Evolutionary conservation across 1,284 basidiomycete genomes (phyloP).

Genomic region (Moesziomyces sp.): DNA sequence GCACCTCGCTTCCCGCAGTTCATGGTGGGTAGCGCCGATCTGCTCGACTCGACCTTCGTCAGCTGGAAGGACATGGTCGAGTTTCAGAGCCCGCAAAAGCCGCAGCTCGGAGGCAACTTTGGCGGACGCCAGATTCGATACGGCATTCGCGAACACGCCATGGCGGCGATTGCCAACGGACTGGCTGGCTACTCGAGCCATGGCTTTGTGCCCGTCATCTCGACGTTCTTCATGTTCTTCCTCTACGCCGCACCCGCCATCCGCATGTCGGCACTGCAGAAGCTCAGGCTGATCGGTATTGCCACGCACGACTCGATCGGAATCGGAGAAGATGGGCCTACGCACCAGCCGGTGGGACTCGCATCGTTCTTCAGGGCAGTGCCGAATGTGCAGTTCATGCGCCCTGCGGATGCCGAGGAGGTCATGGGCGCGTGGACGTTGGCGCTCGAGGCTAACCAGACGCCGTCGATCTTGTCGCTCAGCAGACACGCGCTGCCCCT

Average conservation of each 20-base stretch:
- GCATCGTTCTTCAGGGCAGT: slow-evolving; percentile 85
- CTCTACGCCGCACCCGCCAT: slow-evolving; percentile 91
- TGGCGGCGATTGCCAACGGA: slow-evolving; percentile 94
- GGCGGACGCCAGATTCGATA: slow-evolving; percentile 88
- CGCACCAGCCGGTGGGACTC: slow-evolving; percentile 92
- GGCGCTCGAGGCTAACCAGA: slow-evolving; percentile 77
- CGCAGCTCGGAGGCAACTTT: slow-evolving; percentile 82
- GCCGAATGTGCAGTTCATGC: slow-evolving; percentile 77
- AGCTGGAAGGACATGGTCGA: slow-evolving; percentile 80
- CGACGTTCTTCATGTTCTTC: slow-evolving; percentile 79
- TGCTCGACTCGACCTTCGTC: slow-evolving; percentile 90
- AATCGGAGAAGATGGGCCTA: slow-evolving; percentile 87
- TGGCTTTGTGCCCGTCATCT: slow-evolving; percentile 73
- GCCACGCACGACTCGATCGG: slow-evolving; percentile 72
- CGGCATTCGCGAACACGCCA: slow-evolving; percentile 95
- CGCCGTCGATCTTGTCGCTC: slow-evolving; percentile 83
- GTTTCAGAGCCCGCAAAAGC: slow-evolving; percentile 84
- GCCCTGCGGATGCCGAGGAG: slow-evolving; percentile 92
- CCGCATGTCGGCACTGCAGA: slow-evolving; percentile 85
- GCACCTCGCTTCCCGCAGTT: slow-evolving; percentile 79
- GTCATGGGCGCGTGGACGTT: slow-evolving; percentile 87
- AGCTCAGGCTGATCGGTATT: slow-evolving; percentile 89
- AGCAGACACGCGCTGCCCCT: slow-evolving; percentile 92
- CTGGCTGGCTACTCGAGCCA: slow-evolving; percentile 83
- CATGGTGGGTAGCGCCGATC: slow-evolving; percentile 84